Percentiles rank a stretch among this genome's conserved stretches.
Conservation (phyloP, 179 eudicot species). For the Carnegiea gigantea region DNA sequence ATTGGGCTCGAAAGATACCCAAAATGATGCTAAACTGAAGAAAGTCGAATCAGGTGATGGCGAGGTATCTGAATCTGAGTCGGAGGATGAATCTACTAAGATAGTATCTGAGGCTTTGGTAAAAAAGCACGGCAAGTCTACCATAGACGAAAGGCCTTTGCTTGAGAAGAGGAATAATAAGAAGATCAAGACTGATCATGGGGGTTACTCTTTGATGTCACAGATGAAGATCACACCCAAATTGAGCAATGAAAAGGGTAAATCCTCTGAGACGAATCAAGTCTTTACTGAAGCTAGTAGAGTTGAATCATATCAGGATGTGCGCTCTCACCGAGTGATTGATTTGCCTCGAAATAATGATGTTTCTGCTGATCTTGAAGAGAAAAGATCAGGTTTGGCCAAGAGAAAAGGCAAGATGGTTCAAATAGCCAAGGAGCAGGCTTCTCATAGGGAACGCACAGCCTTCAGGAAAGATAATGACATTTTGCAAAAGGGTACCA, state of each 20-base stretch:
- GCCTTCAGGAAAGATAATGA: slow-evolving; percentile 14
- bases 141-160: slow-evolving; percentile 17
- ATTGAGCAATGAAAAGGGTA: slow-evolving; percentile 19
- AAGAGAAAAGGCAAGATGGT: slow-evolving; percentile 20
- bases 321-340: not conserved
- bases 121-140: slow-evolving; percentile 25
- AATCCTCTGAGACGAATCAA: slow-evolving; percentile 12
- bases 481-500: slow-evolving; percentile 6
- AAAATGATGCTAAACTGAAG: not conserved
- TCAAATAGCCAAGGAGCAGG: slow-evolving; percentile 23
- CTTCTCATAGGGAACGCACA: slow-evolving; percentile 14
- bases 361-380: slow-evolving; percentile 18
- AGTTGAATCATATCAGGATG: not conserved
- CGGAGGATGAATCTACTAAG: slow-evolving; percentile 29
- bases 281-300: not conserved
- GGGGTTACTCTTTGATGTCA: slow-evolving; percentile 13
- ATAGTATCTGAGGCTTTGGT: slow-evolving; percentile 19
- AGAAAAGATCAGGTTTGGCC: slow-evolving; percentile 21
- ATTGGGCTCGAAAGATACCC: slow-evolving; percentile 17
- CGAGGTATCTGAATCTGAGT: slow-evolving; percentile 23
- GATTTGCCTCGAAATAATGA: slow-evolving; percentile 18
- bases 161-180: slow-evolving; percentile 28
- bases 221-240: slow-evolving; percentile 22
- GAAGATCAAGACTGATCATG: slow-evolving; percentile 23
- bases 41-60: slow-evolving; percentile 4